Base-by-base conservation (phyloP, 208 protist species). In the Trypanosoma theileri region DNA sequence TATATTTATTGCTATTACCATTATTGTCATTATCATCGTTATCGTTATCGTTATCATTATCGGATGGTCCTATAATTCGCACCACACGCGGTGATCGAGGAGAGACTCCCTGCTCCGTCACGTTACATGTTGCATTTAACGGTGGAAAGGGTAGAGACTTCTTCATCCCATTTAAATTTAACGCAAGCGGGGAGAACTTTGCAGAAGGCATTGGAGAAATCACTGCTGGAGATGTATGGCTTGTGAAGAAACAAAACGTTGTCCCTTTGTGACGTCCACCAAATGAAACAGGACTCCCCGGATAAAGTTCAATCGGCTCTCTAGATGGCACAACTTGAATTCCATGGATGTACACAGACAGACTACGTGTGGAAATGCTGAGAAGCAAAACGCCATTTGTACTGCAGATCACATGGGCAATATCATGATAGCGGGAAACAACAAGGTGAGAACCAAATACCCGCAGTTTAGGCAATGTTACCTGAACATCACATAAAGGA, bases 231-330 rank as follows among this genome's bases (percentile, higher is more conserved):
- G 9, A 22, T 12, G 40, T 45, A 24, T 21, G 2, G 26, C 31
- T 17, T 55, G 61, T 48, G 35, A 74, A 57, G 31, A 74, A 74
- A 52, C 50, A 40, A 64, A 59, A 74, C 4, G 61, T 67, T 24
- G 45, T 35, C 4, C n/a, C 4, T 24, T 17, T 0, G 45, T 22
- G 12, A 7, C 1, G 46, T 28, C 48, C 24, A 35, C 41, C 26
- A 40, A 74, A 74, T 28, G 69, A 67, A 28, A 74, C 28, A 16
- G 28, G 26, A 40, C 16, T 8, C n/a, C 56, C 69, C 3, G 44
- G 35, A 4, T 6, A 19, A 28, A 74, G 6, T 24, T 40, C 31
- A 19, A 67, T 24, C 19, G 44, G 54, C 12, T 21, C 16, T 10
- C 26, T 1, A 21, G 10, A 40, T 24, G 54, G 11, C 54, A 31